Evolutionary conservation across 75 land plant genomes (phyloP), one percentile per base, ranked within the genome.

Genomic region (Cupressus sempervirens): DNA sequence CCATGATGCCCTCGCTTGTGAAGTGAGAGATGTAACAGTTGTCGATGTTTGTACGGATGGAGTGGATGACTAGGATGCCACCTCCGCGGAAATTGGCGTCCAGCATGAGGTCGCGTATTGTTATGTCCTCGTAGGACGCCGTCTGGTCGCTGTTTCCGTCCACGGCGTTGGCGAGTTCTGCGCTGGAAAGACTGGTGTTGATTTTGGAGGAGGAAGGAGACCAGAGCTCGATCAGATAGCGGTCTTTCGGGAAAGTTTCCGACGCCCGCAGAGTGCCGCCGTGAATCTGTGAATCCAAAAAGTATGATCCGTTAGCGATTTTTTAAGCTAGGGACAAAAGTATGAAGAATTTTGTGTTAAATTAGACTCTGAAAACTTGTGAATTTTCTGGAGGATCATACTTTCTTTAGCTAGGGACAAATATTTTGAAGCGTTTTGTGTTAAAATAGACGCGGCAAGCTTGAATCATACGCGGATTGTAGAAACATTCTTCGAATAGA

Each of bases 21-120:
- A 97, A 97, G 82, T 91, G 95, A 40, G 88, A 73, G 52, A 95
- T 83, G 88, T 91, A 97, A 62, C 95, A 92, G 80, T 93, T 93
- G 82, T 91, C 91, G 30, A 97, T 90, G 52, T 84, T 89, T 75
- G 84, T 92, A 7, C 99, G 89, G 12, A 92, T 84, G 23, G 94
- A 93, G 84, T 93, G 88, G n/a, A 91, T 81, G 30, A 94, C 85
- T 9, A 86, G 81, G 52, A 97, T 86, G 73, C 96, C 97, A 1
- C 99, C 99, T 1, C 93, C 97, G 3, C 92, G 73, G 89, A 58
- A 93, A 83, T 85, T 88, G 26, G 93, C 87, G 83, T 97, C 99
- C 62, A 97, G 56, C 77, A 94, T 73, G 0, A 97, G 88, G 89
- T 97, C 94, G 12, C 89, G 86, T n/a, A 97, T 77, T 9, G 92